Percentiles rank a stretch among this genome's conserved stretches.
These are phyloP conservation scores for Globisporangium polare DNA, from an alignment of 352 stramenopile species.

Conservation along the genomic window DNA sequence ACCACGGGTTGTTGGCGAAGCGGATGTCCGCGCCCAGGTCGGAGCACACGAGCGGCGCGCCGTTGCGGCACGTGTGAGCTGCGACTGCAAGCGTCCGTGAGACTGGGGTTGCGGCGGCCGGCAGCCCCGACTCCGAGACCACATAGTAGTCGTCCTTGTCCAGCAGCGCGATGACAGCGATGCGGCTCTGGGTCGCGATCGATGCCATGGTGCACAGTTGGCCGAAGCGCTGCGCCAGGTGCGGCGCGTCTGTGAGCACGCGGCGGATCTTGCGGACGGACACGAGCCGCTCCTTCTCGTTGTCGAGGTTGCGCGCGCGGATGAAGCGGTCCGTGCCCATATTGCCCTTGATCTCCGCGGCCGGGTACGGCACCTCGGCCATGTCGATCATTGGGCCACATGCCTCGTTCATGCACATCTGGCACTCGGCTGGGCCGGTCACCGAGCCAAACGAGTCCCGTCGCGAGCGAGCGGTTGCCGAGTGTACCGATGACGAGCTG, in stretches of 20 bases:
- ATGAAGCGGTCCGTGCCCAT: constrained; percentile 34
- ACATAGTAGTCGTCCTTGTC: constrained; percentile 71
- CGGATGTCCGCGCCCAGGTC: constrained; percentile 44
- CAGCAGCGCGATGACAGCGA: constrained; percentile 66
- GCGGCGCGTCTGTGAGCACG: constrained; percentile 37
- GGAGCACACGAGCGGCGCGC: constrained; percentile 51
- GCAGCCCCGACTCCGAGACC: constrained; percentile 35
- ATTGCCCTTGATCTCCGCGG: constrained; percentile 22
- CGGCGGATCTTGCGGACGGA: constrained; percentile 39
- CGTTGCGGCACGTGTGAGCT: constrained; percentile 47
- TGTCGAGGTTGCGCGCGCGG: constrained; percentile 39
- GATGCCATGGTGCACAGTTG: constrained; percentile 75
- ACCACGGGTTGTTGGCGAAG: constrained; percentile 47
- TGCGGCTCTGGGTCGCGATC: constrained; percentile 66
- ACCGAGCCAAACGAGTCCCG: constrained; percentile 32
- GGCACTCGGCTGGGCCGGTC: constrained; percentile 25
- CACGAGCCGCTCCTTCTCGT: constrained; percentile 48
- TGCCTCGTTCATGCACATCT: constrained; percentile 54
- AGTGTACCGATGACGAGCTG: constrained; percentile 22
- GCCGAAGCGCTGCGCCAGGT: constrained; percentile 39
- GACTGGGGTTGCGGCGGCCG: constrained; percentile 34
- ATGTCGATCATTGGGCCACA: constrained; percentile 53
- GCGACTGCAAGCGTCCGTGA: constrained; percentile 36
- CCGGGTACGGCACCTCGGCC: constrained; percentile 53
- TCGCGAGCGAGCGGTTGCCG: constrained; percentile 11